These are phyloP conservation scores for Fraxinus xanthoxyloides DNA, from an alignment of 305 asterid genomes.

Conservation along the genomic window DNA sequence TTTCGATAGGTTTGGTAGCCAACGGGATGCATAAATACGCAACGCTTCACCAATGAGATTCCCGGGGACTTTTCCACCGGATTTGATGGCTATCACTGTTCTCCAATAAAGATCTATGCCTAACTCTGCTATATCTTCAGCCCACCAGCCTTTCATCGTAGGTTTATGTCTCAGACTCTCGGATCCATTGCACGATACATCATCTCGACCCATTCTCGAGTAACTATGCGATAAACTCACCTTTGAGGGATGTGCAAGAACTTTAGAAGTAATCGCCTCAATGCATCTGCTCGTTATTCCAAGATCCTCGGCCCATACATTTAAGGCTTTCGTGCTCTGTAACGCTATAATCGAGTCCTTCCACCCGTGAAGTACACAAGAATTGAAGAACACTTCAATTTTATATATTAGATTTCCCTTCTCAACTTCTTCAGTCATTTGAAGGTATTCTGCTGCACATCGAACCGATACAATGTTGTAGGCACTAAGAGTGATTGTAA, in stretches of 20 bases:
- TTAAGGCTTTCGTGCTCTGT: constrained; percentile 58
- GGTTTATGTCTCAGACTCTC: constrained; percentile 43
- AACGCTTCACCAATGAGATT: constrained; percentile 70
- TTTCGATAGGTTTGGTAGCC: constrained; percentile 63
- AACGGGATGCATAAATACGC: constrained; percentile 63
- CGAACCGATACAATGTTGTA: constrained; percentile 65
- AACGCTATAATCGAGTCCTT: constrained; percentile 64
- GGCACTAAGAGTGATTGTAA: constrained; percentile 74
- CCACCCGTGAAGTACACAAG: constrained; percentile 84
- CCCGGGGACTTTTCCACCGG: constrained; percentile 60
- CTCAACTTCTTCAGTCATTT: constrained; percentile 85
- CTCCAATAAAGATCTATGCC: constrained; percentile 83
- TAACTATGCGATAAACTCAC: constrained; percentile 54
- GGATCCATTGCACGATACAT: constrained; percentile 52
- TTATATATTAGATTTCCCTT: constrained; percentile 72
- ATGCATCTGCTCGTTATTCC: constrained; percentile 63
- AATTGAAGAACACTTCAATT: constrained; percentile 69
- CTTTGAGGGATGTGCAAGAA: constrained; percentile 50
- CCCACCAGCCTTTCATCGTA: constrained; percentile 70
- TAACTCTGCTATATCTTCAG: constrained; percentile 73
- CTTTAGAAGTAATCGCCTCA: constrained; percentile 63
- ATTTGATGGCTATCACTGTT: constrained; percentile 66
- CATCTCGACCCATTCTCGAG: constrained; percentile 61
- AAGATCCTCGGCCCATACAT: constrained; percentile 65
- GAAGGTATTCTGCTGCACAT: constrained; percentile 78